Percentiles rank a stretch among this genome's conserved stretches.
phyloP scores from a whole-genome alignment of 257 asterid genomes.

The Haberlea rhodopensis region DNA sequence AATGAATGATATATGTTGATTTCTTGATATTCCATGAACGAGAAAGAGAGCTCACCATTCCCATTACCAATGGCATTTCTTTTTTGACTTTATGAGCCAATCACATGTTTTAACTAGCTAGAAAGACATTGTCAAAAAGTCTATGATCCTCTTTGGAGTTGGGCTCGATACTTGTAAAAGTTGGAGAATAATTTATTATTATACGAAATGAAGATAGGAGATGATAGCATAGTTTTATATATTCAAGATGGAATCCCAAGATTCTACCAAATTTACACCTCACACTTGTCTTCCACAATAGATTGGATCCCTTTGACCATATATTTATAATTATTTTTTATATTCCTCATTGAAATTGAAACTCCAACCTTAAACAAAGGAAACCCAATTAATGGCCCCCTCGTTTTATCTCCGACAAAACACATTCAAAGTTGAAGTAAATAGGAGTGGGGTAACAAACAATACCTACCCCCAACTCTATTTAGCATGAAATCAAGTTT shows the following conservation, averaged over 20 bases:
- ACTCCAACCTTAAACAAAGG: conserved; percentile 24
- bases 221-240: conserved; percentile 16
- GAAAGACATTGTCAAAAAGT: conserved; percentile 19
- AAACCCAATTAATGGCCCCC: conserved; percentile 11
- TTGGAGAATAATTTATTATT: conserved; percentile 11
- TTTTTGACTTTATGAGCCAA: conserved; percentile 36
- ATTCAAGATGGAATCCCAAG: conserved; percentile 34
- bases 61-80: conserved; percentile 1
- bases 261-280: conserved; percentile 32
- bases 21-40: neutral
- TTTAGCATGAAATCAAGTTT: neutral
- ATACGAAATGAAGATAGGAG: conserved; percentile 14
- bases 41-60: conserved; percentile 28
- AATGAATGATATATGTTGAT: no score
- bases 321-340: conserved; percentile 21
- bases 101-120: conserved; percentile 22
- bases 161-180: conserved; percentile 29
- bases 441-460: neutral
- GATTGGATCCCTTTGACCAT: conserved; percentile 28
- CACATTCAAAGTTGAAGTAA: neutral
- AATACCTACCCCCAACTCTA: no score
- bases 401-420: no score
- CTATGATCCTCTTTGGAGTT: conserved; percentile 15
- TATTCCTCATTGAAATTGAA: neutral
- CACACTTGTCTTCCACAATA: conserved; percentile 40